Conservation (phyloP, 345 rosid genomes). For the Acer campestre region DNA sequence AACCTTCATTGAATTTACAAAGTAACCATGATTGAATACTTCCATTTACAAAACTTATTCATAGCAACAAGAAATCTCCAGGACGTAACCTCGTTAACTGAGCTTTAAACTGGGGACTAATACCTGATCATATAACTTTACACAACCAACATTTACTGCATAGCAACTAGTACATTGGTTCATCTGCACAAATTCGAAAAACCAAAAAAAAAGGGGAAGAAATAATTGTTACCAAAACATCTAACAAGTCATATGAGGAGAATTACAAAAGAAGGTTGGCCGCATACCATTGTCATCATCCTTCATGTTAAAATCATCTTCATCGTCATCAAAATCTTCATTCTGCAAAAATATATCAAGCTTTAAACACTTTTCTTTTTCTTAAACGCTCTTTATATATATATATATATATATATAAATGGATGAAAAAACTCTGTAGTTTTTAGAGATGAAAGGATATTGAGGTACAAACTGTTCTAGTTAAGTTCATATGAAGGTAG, state of each 20-base stretch:
- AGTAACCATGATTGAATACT: neutral
- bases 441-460: neutral
- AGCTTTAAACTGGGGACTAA: too few relatives aligned
- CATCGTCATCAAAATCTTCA: slow-evolving; percentile 52
- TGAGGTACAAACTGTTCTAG: neutral
- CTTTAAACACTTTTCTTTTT: neutral
- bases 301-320: slow-evolving; percentile 46
- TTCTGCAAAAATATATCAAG: slow-evolving; percentile 31
- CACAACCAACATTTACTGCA: neutral
- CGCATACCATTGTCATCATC: slow-evolving; percentile 45
- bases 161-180: slow-evolving; percentile 28
- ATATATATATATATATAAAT: neutral
- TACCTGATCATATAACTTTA: too few relatives aligned
- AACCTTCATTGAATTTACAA: too few relatives aligned
- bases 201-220: neutral
- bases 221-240: neutral
- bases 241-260: neutral
- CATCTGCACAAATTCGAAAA: slow-evolving; percentile 33
- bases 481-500: neutral
- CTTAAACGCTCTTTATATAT: neutral
- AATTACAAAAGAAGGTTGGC: neutral
- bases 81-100: too few relatives aligned
- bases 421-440: neutral
- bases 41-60: neutral
- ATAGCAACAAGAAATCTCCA: neutral